These are phyloP conservation scores for Botryosphaeria dothidea DNA, from an alignment of 2,329 filamentous ascomycete species.

Conservation along the genomic window DNA sequence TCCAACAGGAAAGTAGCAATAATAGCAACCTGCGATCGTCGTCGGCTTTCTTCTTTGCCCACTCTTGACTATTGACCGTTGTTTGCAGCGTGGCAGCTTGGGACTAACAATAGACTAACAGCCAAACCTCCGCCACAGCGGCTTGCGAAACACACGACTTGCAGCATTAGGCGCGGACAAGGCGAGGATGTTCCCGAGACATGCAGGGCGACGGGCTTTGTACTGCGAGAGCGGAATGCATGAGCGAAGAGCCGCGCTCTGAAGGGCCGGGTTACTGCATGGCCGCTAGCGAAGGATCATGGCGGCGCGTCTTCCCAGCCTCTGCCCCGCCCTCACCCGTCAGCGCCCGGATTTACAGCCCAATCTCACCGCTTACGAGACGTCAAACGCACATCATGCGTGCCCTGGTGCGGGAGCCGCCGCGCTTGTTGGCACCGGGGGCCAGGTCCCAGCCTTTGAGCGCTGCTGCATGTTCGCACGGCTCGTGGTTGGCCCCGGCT, in stretches of 20 bases:
- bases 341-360: conserved; percentile 1
- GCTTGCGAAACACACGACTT: background rate
- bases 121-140: background rate
- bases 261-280: background rate
- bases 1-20: conserved; percentile 17
- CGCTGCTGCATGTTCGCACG: background rate
- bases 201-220: background rate
- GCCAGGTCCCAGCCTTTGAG: background rate
- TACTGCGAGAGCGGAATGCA: background rate
- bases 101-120: background rate
- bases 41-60: background rate
- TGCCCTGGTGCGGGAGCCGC: conserved; percentile 1
- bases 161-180: background rate
- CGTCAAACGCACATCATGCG: conserved; percentile 10
- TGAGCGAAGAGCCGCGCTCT: conserved; percentile 6
- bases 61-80: background rate
- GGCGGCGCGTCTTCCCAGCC: background rate
- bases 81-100: background rate
- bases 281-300: background rate
- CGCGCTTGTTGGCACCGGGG: background rate
- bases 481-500: background rate
- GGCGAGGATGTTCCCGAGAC: background rate
- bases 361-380: conserved; percentile 1
- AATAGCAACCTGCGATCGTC: conserved; percentile 15
- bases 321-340: conserved; percentile 12